Evolutionary conservation across 345 rosid species (phyloP).

Genomic region (Durio zibethinus): DNA sequence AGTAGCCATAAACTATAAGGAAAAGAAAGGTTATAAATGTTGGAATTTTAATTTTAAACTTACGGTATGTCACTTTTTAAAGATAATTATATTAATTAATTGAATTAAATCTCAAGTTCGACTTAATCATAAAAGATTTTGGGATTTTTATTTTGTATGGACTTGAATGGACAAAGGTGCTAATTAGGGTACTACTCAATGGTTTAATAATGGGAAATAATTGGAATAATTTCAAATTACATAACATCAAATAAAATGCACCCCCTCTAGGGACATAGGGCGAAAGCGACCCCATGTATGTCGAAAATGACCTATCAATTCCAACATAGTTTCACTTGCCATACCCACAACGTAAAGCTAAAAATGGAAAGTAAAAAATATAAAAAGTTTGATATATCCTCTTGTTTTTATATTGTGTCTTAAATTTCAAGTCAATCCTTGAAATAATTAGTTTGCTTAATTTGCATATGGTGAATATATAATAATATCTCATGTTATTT

Average conservation of each 20-base stretch:
- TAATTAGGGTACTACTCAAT: neutral
- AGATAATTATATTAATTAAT: neutral
- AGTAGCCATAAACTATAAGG: too few species aligned
- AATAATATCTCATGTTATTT: neutral
- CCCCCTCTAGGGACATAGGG: neutral
- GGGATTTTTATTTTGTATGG: constrained; percentile 13
- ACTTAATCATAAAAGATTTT: neutral
- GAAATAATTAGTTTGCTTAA: neutral
- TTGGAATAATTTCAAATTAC: neutral
- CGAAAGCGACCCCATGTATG: neutral
- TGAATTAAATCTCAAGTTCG: too few species aligned
- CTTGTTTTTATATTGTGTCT: neutral
- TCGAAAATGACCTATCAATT: neutral
- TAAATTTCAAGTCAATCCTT: neutral
- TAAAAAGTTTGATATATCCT: neutral
- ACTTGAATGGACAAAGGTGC: constrained; percentile 9
- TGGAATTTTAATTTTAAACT: too few species aligned
- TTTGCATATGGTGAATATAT: neutral
- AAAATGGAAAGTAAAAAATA: neutral
- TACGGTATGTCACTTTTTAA: too few species aligned
- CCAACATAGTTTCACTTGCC: constrained; percentile 6
- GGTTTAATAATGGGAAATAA: neutral
- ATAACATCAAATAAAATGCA: neutral
- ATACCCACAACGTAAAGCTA: neutral
- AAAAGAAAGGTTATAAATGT: too few species aligned